These are phyloP conservation scores for Exophiala alcalophila DNA, from an alignment of 2,329 filamentous ascomycete species.

Conservation along the genomic window DNA sequence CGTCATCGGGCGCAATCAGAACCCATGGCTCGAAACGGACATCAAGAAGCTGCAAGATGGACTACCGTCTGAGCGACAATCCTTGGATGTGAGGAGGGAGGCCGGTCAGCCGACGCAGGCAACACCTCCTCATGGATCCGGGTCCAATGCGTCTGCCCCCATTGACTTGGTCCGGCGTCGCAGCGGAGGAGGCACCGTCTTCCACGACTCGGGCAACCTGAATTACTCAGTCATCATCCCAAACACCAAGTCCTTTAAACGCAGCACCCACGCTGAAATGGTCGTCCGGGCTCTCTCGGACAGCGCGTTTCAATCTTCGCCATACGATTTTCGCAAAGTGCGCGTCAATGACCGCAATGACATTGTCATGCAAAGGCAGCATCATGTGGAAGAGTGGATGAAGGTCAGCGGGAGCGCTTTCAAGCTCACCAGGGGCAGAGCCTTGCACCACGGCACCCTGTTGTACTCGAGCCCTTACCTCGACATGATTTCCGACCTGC, in stretches of 20 bases:
- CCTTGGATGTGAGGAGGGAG: neutral
- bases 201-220: slow-evolving; percentile 88
- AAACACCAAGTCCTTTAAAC: slow-evolving; percentile 64
- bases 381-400: slow-evolving; percentile 47
- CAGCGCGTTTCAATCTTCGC: slow-evolving; percentile 21
- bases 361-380: slow-evolving; percentile 65
- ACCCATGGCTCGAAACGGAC: slow-evolving; percentile 92
- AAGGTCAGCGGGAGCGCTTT: slow-evolving; percentile 95
- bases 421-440: slow-evolving; percentile 77
- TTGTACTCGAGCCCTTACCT: slow-evolving; percentile 76
- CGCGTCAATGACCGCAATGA: slow-evolving; percentile 89
- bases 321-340: slow-evolving; percentile 56
- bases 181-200: slow-evolving; percentile 88
- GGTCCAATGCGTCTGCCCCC: slow-evolving; percentile 26
- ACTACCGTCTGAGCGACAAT: slow-evolving; percentile 27
- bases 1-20: slow-evolving; percentile 93
- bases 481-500: slow-evolving; percentile 61
- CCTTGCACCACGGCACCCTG: slow-evolving; percentile 91
- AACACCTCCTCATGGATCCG: no score
- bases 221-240: slow-evolving; percentile 94
- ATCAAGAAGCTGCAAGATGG: slow-evolving; percentile 57
- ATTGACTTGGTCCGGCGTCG: slow-evolving; percentile 73
- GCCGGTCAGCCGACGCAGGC: neutral
- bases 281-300: slow-evolving; percentile 73
- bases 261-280: slow-evolving; percentile 88